Evolutionary conservation across 441 rosid species (phyloP).

Genomic region (Erodium chrysanthum): DNA sequence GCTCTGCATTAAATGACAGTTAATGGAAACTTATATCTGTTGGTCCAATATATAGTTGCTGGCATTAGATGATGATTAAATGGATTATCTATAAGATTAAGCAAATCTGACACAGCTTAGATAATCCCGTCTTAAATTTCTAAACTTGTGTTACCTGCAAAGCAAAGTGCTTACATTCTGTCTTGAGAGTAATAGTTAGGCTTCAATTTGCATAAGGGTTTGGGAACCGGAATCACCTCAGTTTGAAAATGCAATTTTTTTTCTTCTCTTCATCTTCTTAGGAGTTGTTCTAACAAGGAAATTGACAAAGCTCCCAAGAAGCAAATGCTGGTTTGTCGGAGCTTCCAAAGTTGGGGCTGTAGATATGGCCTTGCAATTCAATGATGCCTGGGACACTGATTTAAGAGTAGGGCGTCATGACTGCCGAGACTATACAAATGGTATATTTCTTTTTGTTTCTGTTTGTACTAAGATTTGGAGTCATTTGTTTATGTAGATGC

Average conservation of each 20-base stretch:
- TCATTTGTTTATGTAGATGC: no score
- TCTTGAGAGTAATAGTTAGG: no score
- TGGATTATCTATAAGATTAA: neutral
- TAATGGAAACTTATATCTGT: neutral
- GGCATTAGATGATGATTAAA: neutral
- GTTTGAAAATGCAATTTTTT: neutral
- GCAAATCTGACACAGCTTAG: neutral
- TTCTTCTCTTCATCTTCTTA: slow-evolving; percentile 13
- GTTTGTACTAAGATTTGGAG: no score
- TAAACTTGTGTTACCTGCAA: neutral
- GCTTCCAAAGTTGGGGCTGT: slow-evolving; percentile 29
- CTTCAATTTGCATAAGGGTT: no score
- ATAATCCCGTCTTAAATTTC: neutral
- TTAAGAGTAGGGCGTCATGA: slow-evolving; percentile 53
- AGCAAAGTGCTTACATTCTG: neutral
- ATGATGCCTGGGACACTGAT: slow-evolving; percentile 39
- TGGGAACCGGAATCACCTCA: no score
- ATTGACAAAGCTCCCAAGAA: slow-evolving; percentile 36
- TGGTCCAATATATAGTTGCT: neutral
- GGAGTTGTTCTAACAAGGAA: slow-evolving; percentile 39
- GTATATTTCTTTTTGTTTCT: slow-evolving; percentile 22
- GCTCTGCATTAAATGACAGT: neutral
- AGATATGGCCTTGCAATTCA: slow-evolving; percentile 34
- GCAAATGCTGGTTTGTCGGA: slow-evolving; percentile 56
- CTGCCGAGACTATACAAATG: slow-evolving; percentile 57